A percentile compares a stretch with the other conserved stretches of the same genome.
phyloP scores from a whole-genome alignment of 176 grass and related monocot species.

The Luzula sylvatica region DNA sequence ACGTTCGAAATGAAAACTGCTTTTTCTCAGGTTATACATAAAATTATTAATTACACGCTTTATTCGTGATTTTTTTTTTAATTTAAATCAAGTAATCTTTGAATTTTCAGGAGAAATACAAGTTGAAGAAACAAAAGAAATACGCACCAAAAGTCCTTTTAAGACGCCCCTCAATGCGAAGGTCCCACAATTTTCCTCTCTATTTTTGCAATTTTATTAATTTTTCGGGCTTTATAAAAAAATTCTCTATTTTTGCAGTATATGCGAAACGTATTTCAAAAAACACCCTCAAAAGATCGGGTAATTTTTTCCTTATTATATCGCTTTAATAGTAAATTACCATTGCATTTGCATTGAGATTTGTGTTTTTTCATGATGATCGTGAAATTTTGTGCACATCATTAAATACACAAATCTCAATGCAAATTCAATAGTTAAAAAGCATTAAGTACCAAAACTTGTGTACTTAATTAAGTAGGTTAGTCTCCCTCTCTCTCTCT shows the following conservation, averaged over 20 bases:
- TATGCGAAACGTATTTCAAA: conserved; percentile 99
- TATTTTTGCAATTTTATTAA: background rate
- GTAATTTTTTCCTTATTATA: conserved; percentile 35
- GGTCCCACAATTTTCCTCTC: conserved; percentile 24
- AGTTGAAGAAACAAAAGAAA: conserved; percentile 98
- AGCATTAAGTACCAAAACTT: conserved; percentile 4
- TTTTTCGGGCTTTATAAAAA: background rate
- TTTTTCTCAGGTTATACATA: conserved; percentile 84
- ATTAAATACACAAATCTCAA: too few relatives aligned
- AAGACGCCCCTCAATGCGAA: conserved; percentile 55
- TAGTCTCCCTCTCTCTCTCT: too few relatives aligned
- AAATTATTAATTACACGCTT: background rate
- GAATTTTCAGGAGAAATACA: conserved; percentile 80
- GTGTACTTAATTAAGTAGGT: too few relatives aligned
- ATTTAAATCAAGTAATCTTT: background rate
- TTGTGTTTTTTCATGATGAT: too few relatives aligned
- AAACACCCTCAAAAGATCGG: conserved; percentile 76
- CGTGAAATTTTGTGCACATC: too few relatives aligned
- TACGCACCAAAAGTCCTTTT: conserved; percentile 91
- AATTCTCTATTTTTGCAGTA: conserved; percentile 38
- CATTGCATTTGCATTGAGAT: too few relatives aligned
- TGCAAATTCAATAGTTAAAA: too few relatives aligned
- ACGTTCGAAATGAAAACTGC: conserved; percentile 76
- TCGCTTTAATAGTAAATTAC: conserved; percentile 18
- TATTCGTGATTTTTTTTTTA: background rate